A percentile compares a stretch with the other conserved stretches of the same genome.
These are phyloP conservation scores for Leucaena leucocephala DNA, from an alignment of 306 rosid species.

Conservation along the genomic window DNA sequence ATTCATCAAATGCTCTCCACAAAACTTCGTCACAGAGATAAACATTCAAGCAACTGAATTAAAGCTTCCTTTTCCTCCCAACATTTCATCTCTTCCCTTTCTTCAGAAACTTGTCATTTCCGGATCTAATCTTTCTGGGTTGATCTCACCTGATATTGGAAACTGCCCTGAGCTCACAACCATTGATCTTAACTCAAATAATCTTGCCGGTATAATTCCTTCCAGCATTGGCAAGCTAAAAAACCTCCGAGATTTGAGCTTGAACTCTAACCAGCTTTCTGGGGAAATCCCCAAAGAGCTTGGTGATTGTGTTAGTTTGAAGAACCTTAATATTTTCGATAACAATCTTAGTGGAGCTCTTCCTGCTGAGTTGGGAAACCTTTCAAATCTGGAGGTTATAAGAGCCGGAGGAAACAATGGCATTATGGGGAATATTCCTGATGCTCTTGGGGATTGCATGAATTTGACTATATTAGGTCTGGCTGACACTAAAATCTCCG, in stretches of 20 bases:
- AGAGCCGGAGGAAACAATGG: slow-evolving; percentile 84
- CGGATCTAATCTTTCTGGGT: slow-evolving; percentile 67
- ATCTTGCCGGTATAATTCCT: slow-evolving; percentile 70
- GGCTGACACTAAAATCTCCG: slow-evolving; percentile 78
- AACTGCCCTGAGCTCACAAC: slow-evolving; percentile 50
- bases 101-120: slow-evolving; percentile 70
- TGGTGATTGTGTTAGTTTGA: slow-evolving; percentile 58
- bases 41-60: slow-evolving; percentile 57
- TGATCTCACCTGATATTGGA: slow-evolving; percentile 58
- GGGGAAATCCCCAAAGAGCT: slow-evolving; percentile 72
- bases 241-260: slow-evolving; percentile 61
- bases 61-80: slow-evolving; percentile 69
- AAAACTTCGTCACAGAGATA: slow-evolving; percentile 59
- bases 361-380: slow-evolving; percentile 61
- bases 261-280: slow-evolving; percentile 74
- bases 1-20: slow-evolving; percentile 66
- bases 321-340: slow-evolving; percentile 62
- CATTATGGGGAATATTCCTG: slow-evolving; percentile 65
- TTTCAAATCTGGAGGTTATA: slow-evolving; percentile 58
- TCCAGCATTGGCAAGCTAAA: slow-evolving; percentile 59
- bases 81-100: slow-evolving; percentile 57
- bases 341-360: slow-evolving; percentile 58
- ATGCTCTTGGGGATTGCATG: slow-evolving; percentile 65
- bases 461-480: slow-evolving; percentile 68
- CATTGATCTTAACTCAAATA: slow-evolving; percentile 70